Base-by-base conservation (phyloP, 257 asterid species). In the Lantana camara region DNA sequence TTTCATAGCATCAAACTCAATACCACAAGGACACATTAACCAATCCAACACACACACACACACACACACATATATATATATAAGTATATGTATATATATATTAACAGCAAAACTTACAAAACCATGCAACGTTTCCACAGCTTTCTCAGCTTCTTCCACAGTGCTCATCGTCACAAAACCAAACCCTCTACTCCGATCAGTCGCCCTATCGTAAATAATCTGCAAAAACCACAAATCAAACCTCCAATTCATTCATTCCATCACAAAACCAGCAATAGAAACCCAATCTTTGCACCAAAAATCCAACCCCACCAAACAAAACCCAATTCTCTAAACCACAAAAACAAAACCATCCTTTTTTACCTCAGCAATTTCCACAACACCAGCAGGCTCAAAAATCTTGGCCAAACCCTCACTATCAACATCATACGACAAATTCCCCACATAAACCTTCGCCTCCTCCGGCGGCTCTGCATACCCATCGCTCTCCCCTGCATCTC, bases 151-250 rank as follows among this genome's bases (percentile, higher is more conserved):
- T 80, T 94, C 96, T 73, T 83, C 96, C 50, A 80, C 89, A 7
- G 90, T 84, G 56, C 90, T 77, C 99, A 94, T 91, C 0, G 98
- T 81, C 71, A 94, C 96, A 68, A 94, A 94, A n/a, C 88, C 99
- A 4, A 94, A 94, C 22, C 99, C 99, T 46, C 95, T 77, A 72
- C 99, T 94, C 86, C 59, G 82, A 13, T 69, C 94, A 53, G 95
- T 85, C 10, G 82, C 90, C 91, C 94, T 83, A 45, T 84, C 75
- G 79, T 73, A 79, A 55, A 94, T 85, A 45, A 94, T 83, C 99
- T 94, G 78, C 75, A 81, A 67, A 64, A 56, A 44, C 35, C 64
- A 61, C 29, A 73, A 20, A 23, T 32, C 9, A 71, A 19, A 58
- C 14, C 55, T 47, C 17, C 60, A 30, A 66, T 17, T 11, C 22